Percentiles rank a stretch among this genome's conserved stretches.
Conservation (phyloP, 2,329 filamentous ascomycete species). For the Calcarisporium arbuscula region DNA sequence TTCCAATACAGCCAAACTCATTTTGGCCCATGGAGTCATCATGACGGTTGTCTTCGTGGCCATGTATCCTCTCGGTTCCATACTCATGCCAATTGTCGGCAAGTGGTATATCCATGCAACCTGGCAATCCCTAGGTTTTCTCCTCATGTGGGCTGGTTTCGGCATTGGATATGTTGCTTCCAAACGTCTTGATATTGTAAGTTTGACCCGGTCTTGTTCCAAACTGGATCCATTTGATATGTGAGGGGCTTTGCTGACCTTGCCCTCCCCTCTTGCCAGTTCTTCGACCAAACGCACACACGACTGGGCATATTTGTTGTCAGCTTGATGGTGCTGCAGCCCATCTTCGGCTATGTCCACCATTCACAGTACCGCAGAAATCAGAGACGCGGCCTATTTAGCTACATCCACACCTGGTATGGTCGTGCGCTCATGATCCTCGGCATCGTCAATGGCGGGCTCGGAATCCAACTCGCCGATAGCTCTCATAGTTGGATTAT, state of each 20-base stretch:
- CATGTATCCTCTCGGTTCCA: slow-evolving; percentile 53
- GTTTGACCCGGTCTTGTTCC: slow-evolving; percentile 16
- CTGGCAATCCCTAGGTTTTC: slow-evolving; percentile 48
- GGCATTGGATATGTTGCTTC: slow-evolving; percentile 48
- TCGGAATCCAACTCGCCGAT: slow-evolving; percentile 48
- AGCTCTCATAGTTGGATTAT: slow-evolving; percentile 36
- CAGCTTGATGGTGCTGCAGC: slow-evolving; percentile 49
- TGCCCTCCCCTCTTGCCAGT: slow-evolving; percentile 29
- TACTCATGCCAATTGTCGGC: slow-evolving; percentile 53
- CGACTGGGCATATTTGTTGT: slow-evolving; percentile 50
- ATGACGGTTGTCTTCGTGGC: slow-evolving; percentile 54
- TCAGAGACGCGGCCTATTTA: slow-evolving; percentile 41
- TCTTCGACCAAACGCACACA: slow-evolving; percentile 47
- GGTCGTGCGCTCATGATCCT: slow-evolving; percentile 52
- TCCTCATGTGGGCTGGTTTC: slow-evolving; percentile 55
- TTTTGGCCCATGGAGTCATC: slow-evolving; percentile 49
- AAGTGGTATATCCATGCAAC: slow-evolving; percentile 52
- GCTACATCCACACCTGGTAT: slow-evolving; percentile 56
- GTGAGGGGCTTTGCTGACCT: no score
- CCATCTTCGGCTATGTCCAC: slow-evolving; percentile 51
- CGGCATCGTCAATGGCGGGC: slow-evolving; percentile 57
- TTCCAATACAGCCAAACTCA: slow-evolving; percentile 17
- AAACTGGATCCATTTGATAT: slow-evolving; percentile 1
- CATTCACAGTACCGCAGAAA: slow-evolving; percentile 46
- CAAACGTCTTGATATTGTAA: slow-evolving; percentile 33